Percentiles rank a stretch among this genome's conserved stretches.
These are phyloP conservation scores for Salvia splendens DNA, from an alignment of 257 asterid genomes.

Conservation along the genomic window DNA sequence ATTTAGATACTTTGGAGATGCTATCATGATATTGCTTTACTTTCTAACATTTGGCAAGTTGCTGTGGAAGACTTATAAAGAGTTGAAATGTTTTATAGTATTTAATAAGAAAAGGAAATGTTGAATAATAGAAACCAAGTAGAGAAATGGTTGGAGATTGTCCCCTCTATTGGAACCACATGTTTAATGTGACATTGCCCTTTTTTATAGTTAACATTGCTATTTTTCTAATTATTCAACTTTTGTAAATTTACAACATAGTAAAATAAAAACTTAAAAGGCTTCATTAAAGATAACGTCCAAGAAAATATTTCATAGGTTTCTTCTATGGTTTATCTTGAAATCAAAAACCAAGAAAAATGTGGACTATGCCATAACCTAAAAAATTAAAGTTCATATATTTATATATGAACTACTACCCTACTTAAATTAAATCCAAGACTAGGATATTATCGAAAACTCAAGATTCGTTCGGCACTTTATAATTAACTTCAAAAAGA, in stretches of 20 bases:
- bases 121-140: slow-evolving; percentile 24
- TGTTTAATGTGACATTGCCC: slow-evolving; percentile 28
- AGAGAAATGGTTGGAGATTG: slow-evolving; percentile 41
- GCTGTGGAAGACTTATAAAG: slow-evolving; percentile 35
- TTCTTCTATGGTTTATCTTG: no score
- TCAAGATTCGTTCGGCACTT: background rate
- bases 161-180: slow-evolving; percentile 36
- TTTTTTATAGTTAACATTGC: background rate
- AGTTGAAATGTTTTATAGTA: slow-evolving; percentile 13
- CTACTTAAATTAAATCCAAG: background rate
- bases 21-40: slow-evolving; percentile 33
- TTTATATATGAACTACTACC: no score
- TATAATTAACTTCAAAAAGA: background rate
- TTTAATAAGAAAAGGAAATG: slow-evolving; percentile 11
- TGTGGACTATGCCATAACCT: no score
- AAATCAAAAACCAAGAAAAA: no score
- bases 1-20: slow-evolving; percentile 20
- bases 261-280: no score
- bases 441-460: background rate
- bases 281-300: no score
- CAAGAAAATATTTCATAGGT: no score
- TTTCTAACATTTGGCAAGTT: slow-evolving; percentile 28
- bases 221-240: background rate
- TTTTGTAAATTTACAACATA: background rate
- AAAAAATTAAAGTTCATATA: no score